These are phyloP conservation scores for Aureobasidium sp. DNA, from an alignment of 2,329 filamentous ascomycete species.

Conservation along the genomic window DNA sequence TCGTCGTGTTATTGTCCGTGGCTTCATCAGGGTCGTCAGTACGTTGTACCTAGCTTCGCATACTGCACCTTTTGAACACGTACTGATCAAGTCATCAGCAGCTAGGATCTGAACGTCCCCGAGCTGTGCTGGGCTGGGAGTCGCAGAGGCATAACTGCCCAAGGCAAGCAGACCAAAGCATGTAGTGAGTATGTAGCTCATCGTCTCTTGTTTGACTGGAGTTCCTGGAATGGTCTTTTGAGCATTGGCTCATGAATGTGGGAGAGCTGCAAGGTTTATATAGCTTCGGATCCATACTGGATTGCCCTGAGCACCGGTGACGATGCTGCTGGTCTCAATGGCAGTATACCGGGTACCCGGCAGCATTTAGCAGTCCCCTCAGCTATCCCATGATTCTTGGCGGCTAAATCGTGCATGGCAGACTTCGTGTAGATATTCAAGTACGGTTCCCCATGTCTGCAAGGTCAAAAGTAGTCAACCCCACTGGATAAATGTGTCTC, in stretches of 20 bases:
- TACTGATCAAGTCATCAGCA: conserved; percentile 1
- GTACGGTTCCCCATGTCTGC: neutral
- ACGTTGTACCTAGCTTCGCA: too few species aligned
- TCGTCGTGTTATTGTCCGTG: conserved; percentile 10
- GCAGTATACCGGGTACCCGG: conserved; percentile 5
- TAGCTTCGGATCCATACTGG: neutral
- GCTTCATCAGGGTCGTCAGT: neutral
- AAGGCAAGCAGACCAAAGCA: neutral
- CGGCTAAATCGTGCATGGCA: neutral
- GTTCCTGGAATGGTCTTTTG: neutral
- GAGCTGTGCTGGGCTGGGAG: neutral
- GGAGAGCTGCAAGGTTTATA: neutral
- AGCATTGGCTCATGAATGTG: neutral
- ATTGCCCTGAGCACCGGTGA: neutral
- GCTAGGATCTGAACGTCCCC: neutral
- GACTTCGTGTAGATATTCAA: neutral
- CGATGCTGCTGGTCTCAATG: neutral
- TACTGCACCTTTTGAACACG: neutral
- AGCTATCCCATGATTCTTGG: neutral
- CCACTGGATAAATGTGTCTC: neutral
- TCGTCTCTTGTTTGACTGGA: neutral
- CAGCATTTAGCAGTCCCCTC: neutral
- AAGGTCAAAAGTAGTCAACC: neutral
- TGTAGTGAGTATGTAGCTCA: neutral
- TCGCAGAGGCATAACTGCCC: neutral